Conservation (phyloP, 2,329 filamentous ascomycete species). For the Colletotrichum sp. region DNA sequence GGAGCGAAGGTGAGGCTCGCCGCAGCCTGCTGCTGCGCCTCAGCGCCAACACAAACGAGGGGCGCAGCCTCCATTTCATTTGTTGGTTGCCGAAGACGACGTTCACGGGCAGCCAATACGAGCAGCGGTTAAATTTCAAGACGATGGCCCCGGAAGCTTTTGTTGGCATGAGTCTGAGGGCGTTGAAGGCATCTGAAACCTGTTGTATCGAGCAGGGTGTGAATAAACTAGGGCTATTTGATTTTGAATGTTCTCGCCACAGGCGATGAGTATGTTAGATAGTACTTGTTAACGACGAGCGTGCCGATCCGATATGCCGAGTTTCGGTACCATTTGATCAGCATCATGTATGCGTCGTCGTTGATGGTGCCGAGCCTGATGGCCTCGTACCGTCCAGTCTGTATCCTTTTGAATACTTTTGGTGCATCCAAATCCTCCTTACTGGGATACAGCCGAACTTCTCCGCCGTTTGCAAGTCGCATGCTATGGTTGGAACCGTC, state of each 20-base stretch:
- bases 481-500: not conserved
- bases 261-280: not conserved
- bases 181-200: not conserved
- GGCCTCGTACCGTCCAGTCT: not conserved
- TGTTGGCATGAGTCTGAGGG: not conserved
- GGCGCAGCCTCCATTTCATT: not conserved
- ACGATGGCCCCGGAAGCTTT: not conserved
- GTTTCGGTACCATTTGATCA: slow-evolving; percentile 1
- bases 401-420: not conserved
- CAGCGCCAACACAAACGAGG: not conserved
- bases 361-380: not conserved
- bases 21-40: not conserved
- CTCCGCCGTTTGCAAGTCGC: not conserved
- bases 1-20: not conserved
- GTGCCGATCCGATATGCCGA: not conserved
- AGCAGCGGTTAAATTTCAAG: not conserved
- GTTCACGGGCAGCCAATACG: not conserved
- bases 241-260: not conserved
- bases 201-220: not conserved
- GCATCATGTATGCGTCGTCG: not conserved
- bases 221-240: not conserved
- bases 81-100: not conserved
- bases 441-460: not conserved
- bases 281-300: not conserved
- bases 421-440: not conserved